Evolutionary conservation across 805 yeast genomes (phyloP).

Genomic region (Candida methanosorbosa): DNA sequence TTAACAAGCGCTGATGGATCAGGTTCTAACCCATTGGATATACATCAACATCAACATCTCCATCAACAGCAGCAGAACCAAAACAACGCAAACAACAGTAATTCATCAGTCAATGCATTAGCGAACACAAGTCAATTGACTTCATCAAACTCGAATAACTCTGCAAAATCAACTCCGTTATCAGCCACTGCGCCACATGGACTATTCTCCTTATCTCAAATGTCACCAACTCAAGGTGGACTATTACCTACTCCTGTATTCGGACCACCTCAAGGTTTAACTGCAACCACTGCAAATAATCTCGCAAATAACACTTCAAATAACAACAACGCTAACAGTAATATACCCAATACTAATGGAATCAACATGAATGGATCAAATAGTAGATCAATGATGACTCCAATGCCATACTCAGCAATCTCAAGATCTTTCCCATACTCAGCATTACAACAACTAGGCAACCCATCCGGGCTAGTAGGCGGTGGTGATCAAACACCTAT

Average conservation of each 20-base stretch:
- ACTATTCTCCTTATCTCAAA: conserved; percentile 20
- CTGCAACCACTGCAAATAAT: conserved; percentile 11
- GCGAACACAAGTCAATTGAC: too few species aligned
- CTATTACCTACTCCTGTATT: too few species aligned
- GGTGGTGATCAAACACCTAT: conserved; percentile 63
- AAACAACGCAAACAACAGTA: too few species aligned
- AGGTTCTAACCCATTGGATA: neutral
- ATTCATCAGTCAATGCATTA: too few species aligned
- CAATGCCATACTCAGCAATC: neutral
- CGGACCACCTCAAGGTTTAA: conserved; percentile 18
- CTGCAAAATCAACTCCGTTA: conserved; percentile 20
- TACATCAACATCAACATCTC: conserved; percentile 7
- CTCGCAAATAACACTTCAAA: conserved; percentile 12
- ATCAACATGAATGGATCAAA: conserved; percentile 4
- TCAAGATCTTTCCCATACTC: neutral
- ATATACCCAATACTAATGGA: neutral
- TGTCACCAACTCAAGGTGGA: conserved; percentile 26
- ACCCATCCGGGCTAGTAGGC: too few species aligned
- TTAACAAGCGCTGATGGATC: conserved; percentile 6
- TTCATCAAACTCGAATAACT: too few species aligned
- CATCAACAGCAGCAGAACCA: conserved; percentile 1
- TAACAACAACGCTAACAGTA: conserved; percentile 12
- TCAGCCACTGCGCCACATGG: conserved; percentile 20
- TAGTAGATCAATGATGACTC: conserved; percentile 1
- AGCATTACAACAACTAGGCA: neutral